A percentile compares a stretch with the other conserved stretches of the same genome.
These are phyloP conservation scores for Melampsora larici-populina DNA, from an alignment of 1,284 basidiomycete species.

Conservation along the genomic window DNA sequence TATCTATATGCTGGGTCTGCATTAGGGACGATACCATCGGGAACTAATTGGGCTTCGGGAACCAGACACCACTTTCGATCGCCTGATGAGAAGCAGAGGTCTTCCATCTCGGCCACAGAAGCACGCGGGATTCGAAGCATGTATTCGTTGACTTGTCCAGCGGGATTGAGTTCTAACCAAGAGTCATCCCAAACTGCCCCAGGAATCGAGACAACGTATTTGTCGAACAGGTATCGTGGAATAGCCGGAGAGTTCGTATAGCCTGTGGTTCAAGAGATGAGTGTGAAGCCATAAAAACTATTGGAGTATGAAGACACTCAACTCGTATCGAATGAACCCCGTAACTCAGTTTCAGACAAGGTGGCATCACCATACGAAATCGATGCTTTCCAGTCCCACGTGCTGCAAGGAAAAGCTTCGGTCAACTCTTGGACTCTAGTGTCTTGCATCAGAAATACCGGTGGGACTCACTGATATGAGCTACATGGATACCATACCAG, in stretches of 20 bases:
- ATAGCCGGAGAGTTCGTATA: slow-evolving; percentile 39
- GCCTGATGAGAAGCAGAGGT: slow-evolving; percentile 39
- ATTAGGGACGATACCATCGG: slow-evolving; percentile 40
- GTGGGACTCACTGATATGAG: slow-evolving; percentile 38
- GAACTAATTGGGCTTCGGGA: slow-evolving; percentile 43
- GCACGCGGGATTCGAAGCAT: slow-evolving; percentile 42
- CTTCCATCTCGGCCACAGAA: slow-evolving; percentile 44
- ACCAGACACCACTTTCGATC: slow-evolving; percentile 33
- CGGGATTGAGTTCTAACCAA: slow-evolving; percentile 37
- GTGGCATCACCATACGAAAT: slow-evolving; percentile 40
- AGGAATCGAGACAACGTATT: slow-evolving; percentile 43
- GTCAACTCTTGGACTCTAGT: slow-evolving; percentile 4
- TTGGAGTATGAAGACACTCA: not conserved
- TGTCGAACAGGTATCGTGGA: slow-evolving; percentile 33
- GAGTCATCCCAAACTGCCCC: slow-evolving; percentile 42
- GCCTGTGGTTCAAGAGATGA: slow-evolving; percentile 17
- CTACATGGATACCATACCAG: slow-evolving; percentile 40
- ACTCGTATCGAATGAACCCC: slow-evolving; percentile 40
- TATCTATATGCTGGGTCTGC: slow-evolving; percentile 42
- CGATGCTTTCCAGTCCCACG: slow-evolving; percentile 41
- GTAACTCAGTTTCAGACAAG: slow-evolving; percentile 17
- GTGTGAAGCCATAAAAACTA: not conserved
- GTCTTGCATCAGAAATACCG: too few species aligned
- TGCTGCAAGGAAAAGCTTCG: slow-evolving; percentile 11
- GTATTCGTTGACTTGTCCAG: slow-evolving; percentile 34